Evolutionary conservation across 805 yeast genomes (phyloP).

Genomic region (Pichia cephalocereana): DNA sequence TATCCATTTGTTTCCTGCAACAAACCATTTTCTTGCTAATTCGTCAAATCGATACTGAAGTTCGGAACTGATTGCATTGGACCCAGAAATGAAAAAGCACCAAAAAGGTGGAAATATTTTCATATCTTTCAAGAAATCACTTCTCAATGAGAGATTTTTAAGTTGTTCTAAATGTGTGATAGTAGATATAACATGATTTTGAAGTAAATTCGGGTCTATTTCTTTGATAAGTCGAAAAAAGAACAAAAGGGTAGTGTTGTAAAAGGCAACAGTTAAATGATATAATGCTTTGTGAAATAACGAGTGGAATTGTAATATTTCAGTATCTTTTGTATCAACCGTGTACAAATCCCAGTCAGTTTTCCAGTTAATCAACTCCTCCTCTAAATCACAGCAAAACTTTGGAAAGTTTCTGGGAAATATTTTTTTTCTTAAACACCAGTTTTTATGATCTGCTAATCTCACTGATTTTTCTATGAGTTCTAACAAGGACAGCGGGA

Average conservation of each 20-base stretch:
- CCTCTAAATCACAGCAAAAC: conserved; percentile 47
- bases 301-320: conserved; percentile 23
- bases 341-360: conserved; percentile 35
- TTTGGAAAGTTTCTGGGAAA: conserved; percentile 48
- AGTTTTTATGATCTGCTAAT: conserved; percentile 43
- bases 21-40: conserved; percentile 25
- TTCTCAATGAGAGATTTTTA: conserved; percentile 13
- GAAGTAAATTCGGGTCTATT: conserved; percentile 27
- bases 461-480: conserved; percentile 37
- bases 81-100: conserved; percentile 37
- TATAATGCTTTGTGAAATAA: conserved; percentile 33
- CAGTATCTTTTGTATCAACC: conserved; percentile 9
- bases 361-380: conserved; percentile 38
- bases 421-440: conserved; percentile 32
- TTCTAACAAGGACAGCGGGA: conserved; percentile 38
- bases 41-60: conserved; percentile 28
- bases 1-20: conserved; percentile 40
- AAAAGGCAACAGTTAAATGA: conserved; percentile 32
- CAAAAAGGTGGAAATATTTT: conserved; percentile 37
- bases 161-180: conserved; percentile 29
- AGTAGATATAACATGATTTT: conserved; percentile 27
- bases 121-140: conserved; percentile 15
- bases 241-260: conserved; percentile 35
- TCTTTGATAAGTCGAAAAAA: conserved; percentile 40
- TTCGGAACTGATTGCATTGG: conserved; percentile 27